Base-by-base conservation (phyloP, 2,329 filamentous ascomycete species). In the Microsporum audouinii region DNA sequence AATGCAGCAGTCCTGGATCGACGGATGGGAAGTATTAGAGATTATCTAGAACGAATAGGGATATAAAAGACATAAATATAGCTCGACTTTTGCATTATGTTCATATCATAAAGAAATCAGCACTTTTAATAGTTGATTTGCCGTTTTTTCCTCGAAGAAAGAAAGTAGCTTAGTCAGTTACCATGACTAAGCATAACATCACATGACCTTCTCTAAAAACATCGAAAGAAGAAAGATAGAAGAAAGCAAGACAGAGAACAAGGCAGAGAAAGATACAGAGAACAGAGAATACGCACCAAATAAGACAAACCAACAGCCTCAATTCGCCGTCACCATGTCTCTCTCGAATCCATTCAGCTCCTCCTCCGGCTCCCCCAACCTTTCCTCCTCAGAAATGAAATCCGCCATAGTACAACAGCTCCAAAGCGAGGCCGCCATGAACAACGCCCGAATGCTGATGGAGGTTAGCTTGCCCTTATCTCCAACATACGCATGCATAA, bases 391-490 rank as follows among this genome's bases (percentile, higher is more conserved):
- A 63, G 72, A 76, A 51, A 67, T 75, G 65, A 77, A 77, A 81
- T 75, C 80, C 78, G 72, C 81, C 59, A 68, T 89, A 62, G 82
- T 87, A 71, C 80, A 82, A 74, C 83, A 87, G 17, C 77, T 88
- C 65, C 80, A 82, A 71, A 73, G 80, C 65, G 84, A 88, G 74
- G 78, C 83, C 64, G 85, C 84, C 73, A 78, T 88, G 67, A 79
- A 78, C 68, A 91, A 91, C 68, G 87, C 86, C 53, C 82, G 84
- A 65, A 78, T 80, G 66, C 78, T 91, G 68, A 88, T 91, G 68
- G 82, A 87, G 75, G 87, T 88, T 29, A 31, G 34, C n/a, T 12
- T 3, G 10, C 17, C 3, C 29, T 17, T 43, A 14, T n/a, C 17
- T 23, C 17, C 1, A 23, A 23, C 14, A 43, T n/a, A 2, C 39